These are phyloP conservation scores for slime mould (Dictyostelium discoideum) DNA, from an alignment of 78 protist genomes.

Conservation along the genomic window dicty_2.7 NC_007090.3:792501-793000, in stretches of 20 bases:
- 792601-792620: not conserved
- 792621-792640: too few relatives aligned
- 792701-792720: slow-evolving; percentile 45
- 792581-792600: slow-evolving; percentile 57
- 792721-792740: not conserved
- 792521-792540: slow-evolving; percentile 27
- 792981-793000: slow-evolving; percentile 54
- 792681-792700: slow-evolving; percentile 16
- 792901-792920: slow-evolving; percentile 55
- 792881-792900: slow-evolving; percentile 60
- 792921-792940: not conserved
- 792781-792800: slow-evolving; percentile 41
- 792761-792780: slow-evolving; percentile 22
- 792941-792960: not conserved
- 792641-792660: not conserved
- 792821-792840: slow-evolving; percentile 20
- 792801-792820: slow-evolving; percentile 14
- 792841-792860: slow-evolving; percentile 44
- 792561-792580: slow-evolving; percentile 32
- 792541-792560: slow-evolving; percentile 33
- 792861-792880: slow-evolving; percentile 37
- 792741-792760: slow-evolving; percentile 27
- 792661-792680: not conserved
- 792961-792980: slow-evolving; percentile 31
- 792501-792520: slow-evolving; percentile 30